Evolutionary conservation across 495 filamentous ascomycete genomes (phyloP).

Genomic region (Rhypophila decipiens): DNA sequence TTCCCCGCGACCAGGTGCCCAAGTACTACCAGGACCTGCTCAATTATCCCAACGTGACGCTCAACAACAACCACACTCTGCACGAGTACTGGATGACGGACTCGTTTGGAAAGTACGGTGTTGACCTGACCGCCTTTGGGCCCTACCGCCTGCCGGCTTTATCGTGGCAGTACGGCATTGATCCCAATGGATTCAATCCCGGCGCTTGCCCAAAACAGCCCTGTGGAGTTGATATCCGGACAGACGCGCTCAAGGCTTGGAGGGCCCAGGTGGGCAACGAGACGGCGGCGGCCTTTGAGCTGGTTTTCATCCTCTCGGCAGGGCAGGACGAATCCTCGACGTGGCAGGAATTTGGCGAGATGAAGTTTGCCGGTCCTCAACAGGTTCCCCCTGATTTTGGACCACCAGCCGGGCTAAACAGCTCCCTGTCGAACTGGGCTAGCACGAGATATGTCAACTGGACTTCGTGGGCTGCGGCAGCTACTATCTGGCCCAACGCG

Average conservation of each 20-base stretch:
- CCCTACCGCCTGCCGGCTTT: neutral
- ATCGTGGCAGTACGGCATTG: conserved; percentile 1
- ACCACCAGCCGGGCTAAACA: neutral
- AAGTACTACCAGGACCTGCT: conserved; percentile 2
- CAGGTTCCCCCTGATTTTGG: neutral
- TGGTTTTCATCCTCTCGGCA: neutral
- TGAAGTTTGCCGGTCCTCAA: neutral
- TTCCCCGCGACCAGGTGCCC: neutral
- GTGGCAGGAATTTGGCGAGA: conserved; percentile 2
- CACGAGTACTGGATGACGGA: conserved; percentile 2
- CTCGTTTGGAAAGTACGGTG: neutral
- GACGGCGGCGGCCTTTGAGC: neutral
- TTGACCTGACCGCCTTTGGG: neutral
- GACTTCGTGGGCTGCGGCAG: neutral
- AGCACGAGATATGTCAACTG: neutral
- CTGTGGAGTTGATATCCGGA: neutral
- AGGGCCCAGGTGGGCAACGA: neutral
- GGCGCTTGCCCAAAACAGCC: neutral
- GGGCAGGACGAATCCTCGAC: conserved; percentile 2
- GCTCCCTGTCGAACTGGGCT: neutral
- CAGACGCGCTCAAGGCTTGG: conserved; percentile 1
- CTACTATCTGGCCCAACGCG: neutral
- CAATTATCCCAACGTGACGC: neutral
- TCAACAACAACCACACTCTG: neutral
- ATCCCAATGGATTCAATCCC: neutral